These are phyloP conservation scores for Saccharomycodes ludwigii DNA, from an alignment of 805 yeast species.

Conservation along the genomic window DNA sequence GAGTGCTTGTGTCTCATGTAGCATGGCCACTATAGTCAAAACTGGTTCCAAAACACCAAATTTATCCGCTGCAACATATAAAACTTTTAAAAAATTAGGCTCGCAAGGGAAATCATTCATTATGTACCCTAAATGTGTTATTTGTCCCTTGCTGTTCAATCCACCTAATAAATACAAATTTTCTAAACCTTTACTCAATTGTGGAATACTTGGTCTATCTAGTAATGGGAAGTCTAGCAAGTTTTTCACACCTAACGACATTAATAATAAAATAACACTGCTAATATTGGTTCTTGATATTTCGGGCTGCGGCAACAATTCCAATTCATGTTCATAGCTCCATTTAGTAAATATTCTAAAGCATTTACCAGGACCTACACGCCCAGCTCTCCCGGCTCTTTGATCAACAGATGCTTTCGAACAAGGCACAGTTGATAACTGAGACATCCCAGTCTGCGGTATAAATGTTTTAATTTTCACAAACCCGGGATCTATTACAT, in stretches of 20 bases:
- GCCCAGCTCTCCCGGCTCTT: conserved; percentile 96
- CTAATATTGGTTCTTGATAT: conserved; percentile 77
- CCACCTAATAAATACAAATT: conserved; percentile 83
- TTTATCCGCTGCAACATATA: conserved; percentile 48
- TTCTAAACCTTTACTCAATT: conserved; percentile 66
- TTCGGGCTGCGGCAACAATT: conserved; percentile 77
- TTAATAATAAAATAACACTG: conserved; percentile 58
- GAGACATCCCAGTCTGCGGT: conserved; percentile 80
- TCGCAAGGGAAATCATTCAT: conserved; percentile 92
- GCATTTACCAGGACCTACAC: conserved; percentile 95
- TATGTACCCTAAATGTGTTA: conserved; percentile 65
- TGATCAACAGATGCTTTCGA: conserved; percentile 95
- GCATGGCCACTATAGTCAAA: conserved; percentile 67
- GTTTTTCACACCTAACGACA: conserved; percentile 79
- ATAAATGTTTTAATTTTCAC: conserved; percentile 86
- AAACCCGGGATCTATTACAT: conserved; percentile 90
- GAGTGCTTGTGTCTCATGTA: conserved; percentile 63
- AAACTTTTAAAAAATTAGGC: conserved; percentile 73
- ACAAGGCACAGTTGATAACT: conserved; percentile 74
- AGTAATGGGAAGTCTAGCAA: conserved; percentile 74
- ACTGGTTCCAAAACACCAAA: conserved; percentile 53
- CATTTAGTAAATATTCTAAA: conserved; percentile 73
- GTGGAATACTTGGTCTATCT: conserved; percentile 74
- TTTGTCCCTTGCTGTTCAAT: conserved; percentile 60
- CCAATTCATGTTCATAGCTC: conserved; percentile 61